Evolutionary conservation across 352 stramenopile species (phyloP).

Genomic region (Pythium guiyangense): DNA sequence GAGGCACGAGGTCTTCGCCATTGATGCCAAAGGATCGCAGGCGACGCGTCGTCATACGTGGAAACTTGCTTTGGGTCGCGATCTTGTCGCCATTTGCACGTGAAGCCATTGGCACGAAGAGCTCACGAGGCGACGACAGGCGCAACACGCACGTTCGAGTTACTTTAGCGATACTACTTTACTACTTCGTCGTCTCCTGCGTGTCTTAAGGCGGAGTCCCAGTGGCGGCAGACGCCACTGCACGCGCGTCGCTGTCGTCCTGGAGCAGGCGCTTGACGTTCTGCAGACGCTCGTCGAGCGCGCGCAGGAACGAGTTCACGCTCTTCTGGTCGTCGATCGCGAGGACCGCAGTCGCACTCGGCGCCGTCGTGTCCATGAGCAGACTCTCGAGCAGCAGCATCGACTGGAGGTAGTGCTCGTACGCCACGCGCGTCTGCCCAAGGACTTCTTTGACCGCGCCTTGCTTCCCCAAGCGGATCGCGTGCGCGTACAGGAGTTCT

Average conservation of each 20-base stretch:
- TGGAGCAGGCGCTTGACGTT: slow-evolving; percentile 36
- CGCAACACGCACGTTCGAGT: too few relatives aligned
- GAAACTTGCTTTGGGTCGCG: too few relatives aligned
- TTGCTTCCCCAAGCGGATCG: slow-evolving; percentile 56
- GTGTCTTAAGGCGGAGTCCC: too few relatives aligned
- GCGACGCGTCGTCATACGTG: too few relatives aligned
- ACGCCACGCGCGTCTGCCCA: slow-evolving; percentile 42
- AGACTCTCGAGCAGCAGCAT: slow-evolving; percentile 61
- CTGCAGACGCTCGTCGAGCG: slow-evolving; percentile 46
- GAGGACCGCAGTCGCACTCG: slow-evolving; percentile 8
- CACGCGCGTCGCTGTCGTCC: slow-evolving; percentile 3
- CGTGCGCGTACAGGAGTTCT: slow-evolving; percentile 59
- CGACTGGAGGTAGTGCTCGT: slow-evolving; percentile 57
- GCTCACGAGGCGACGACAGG: too few relatives aligned
- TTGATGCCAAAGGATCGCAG: too few relatives aligned
- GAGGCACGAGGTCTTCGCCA: too few relatives aligned
- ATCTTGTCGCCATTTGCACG: too few relatives aligned
- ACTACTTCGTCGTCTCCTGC: too few relatives aligned
- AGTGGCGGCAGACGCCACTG: too few relatives aligned
- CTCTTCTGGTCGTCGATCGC: slow-evolving; percentile 51
- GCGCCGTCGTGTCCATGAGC: slow-evolving; percentile 32
- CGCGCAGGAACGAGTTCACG: slow-evolving; percentile 39
- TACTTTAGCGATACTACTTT: too few relatives aligned
- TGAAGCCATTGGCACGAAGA: too few relatives aligned
- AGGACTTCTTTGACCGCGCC: slow-evolving; percentile 67